A percentile compares a stretch with the other conserved stretches of the same genome.
Conservation (phyloP, 148 eudicot genomes). For the Euryodendron excelsum region DNA sequence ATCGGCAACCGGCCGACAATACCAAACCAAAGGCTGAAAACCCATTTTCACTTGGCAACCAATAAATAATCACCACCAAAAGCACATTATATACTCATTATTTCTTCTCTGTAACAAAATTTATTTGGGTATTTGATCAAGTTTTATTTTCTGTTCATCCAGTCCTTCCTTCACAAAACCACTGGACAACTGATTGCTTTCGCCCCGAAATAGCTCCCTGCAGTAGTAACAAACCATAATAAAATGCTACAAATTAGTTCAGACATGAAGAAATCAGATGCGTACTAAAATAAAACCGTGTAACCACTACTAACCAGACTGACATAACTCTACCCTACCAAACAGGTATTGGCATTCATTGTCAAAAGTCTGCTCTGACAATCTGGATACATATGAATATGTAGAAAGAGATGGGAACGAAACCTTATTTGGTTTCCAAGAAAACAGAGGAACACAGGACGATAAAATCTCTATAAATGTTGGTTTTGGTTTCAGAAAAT, state of each 20-base stretch:
- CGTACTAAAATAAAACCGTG: not conserved
- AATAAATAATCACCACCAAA: not conserved
- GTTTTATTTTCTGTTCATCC: not conserved
- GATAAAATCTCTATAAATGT: no score
- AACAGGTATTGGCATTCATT: not conserved
- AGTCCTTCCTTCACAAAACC: slow-evolving; percentile 10
- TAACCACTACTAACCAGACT: not conserved
- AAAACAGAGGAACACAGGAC: not conserved
- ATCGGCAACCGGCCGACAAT: slow-evolving; percentile 50
- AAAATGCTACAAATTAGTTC: not conserved
- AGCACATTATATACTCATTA: not conserved
- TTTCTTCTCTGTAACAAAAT: not conserved
- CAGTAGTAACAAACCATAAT: not conserved
- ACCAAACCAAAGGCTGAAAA: slow-evolving; percentile 51
- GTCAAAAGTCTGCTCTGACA: no score
- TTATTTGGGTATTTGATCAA: not conserved
- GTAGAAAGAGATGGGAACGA: no score
- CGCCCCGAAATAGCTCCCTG: not conserved
- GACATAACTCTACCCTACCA: not conserved
- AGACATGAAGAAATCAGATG: not conserved
- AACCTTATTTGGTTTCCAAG: not conserved
- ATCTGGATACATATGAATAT: no score
- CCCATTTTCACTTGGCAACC: slow-evolving; percentile 27
- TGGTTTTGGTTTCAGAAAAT: not conserved
- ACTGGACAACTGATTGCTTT: no score